Conservation (phyloP, 148 eudicot species). For the Camellia granthamiana region DNA sequence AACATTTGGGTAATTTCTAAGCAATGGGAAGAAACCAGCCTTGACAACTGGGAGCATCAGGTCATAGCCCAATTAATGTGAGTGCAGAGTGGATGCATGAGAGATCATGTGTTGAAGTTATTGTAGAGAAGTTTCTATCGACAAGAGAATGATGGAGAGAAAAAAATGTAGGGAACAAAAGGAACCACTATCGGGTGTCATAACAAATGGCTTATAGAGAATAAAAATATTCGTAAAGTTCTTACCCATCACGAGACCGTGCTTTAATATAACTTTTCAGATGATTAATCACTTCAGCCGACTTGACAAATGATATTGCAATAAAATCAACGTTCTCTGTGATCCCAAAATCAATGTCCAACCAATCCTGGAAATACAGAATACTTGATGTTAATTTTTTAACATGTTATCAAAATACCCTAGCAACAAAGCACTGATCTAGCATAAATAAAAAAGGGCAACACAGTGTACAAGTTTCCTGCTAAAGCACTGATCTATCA, state of each 20-base stretch:
- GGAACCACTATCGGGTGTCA: background rate
- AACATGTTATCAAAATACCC: too few relatives aligned
- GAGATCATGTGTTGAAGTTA: too few relatives aligned
- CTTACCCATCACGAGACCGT: slow-evolving; percentile 59
- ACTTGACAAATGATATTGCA: slow-evolving; percentile 90
- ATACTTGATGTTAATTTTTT: background rate
- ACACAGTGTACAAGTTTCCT: too few relatives aligned
- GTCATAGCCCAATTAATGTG: too few relatives aligned
- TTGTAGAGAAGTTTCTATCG: too few relatives aligned
- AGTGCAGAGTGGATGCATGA: too few relatives aligned
- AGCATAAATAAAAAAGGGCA: background rate
- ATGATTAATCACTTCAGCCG: slow-evolving; percentile 85
- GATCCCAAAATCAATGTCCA: slow-evolving; percentile 91
- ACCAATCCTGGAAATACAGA: slow-evolving; percentile 64
- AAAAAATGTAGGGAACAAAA: background rate
- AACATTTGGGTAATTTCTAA: too few relatives aligned
- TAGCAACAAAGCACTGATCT: too few relatives aligned
- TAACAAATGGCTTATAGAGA: background rate
- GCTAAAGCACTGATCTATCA: too few relatives aligned
- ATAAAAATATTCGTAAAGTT: background rate
- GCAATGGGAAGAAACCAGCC: too few relatives aligned
- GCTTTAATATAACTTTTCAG: slow-evolving; percentile 80
- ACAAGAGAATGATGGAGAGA: background rate
- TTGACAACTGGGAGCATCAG: too few relatives aligned
- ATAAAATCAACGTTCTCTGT: slow-evolving; percentile 88